Percentiles rank a stretch among this genome's conserved stretches.
phyloP scores from a whole-genome alignment of 164 flowering plant species.

The Litsea cubeba region DNA sequence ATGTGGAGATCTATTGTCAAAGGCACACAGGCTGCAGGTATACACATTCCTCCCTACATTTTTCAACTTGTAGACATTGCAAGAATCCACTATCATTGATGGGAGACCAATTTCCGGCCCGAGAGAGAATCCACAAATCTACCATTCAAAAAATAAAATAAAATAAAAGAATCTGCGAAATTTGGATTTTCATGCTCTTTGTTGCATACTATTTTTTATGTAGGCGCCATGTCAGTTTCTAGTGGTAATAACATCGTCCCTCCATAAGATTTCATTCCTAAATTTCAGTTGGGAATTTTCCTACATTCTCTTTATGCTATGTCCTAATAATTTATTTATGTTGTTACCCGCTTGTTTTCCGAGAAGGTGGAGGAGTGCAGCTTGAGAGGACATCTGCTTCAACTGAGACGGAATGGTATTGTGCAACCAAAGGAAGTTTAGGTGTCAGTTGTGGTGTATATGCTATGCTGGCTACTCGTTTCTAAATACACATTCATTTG shows the following conservation, averaged over 20 bases:
- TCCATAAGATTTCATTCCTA: neutral
- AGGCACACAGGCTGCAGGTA: constrained; percentile 52
- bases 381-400: constrained; percentile 54
- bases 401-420: constrained; percentile 18
- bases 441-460: neutral
- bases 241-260: neutral
- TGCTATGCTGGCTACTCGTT: neutral
- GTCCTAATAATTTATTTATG: neutral
- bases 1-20: constrained; percentile 51
- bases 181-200: too few species aligned
- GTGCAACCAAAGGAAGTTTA: constrained; percentile 5
- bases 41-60: neutral
- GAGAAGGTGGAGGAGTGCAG: constrained; percentile 61
- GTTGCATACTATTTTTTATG: neutral
- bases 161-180: neutral
- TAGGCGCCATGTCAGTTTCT: neutral
- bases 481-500: constrained; percentile 4
- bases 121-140: neutral
- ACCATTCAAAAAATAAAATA: neutral
- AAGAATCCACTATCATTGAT: neutral
- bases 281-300: neutral
- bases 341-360: neutral
- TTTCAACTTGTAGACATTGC: neutral
- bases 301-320: too few species aligned
- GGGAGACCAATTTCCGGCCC: neutral